These are phyloP conservation scores for Pseudocercospora fuligena DNA, from an alignment of 2,329 filamentous ascomycete species.

Conservation along the genomic window DNA sequence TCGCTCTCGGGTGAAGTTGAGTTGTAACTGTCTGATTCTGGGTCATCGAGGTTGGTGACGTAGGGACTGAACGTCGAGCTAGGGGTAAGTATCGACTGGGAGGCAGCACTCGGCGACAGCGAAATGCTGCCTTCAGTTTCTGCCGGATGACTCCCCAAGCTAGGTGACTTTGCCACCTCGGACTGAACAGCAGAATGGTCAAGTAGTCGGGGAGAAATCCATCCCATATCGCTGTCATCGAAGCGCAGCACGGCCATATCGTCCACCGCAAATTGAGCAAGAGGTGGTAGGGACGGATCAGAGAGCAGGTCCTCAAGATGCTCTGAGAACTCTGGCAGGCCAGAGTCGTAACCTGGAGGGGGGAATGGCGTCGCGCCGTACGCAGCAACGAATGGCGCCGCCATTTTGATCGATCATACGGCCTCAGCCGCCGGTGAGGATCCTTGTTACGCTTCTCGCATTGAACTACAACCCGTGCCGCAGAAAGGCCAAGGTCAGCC, in stretches of 20 bases:
- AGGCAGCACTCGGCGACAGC: conserved; percentile 31
- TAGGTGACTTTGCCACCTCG: conserved; percentile 23
- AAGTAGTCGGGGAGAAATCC: neutral
- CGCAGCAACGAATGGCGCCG: neutral
- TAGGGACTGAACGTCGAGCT: conserved; percentile 28
- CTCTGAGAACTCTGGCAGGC: conserved; percentile 9
- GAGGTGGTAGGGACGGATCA: neutral
- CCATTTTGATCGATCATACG: neutral
- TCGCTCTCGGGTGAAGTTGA: conserved; percentile 29
- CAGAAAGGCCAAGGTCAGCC: neutral
- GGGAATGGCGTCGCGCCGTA: neutral
- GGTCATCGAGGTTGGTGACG: conserved; percentile 22
- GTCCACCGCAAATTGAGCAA: neutral
- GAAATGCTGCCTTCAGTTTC: conserved; percentile 16
- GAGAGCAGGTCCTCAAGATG: neutral
- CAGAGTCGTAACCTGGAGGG: conserved; percentile 17
- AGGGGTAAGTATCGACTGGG: conserved; percentile 31
- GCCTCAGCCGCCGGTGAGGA: conserved; percentile 11
- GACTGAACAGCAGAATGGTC: conserved; percentile 11
- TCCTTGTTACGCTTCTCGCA: neutral
- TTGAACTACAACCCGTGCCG: neutral
- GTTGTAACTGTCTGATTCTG: conserved; percentile 23
- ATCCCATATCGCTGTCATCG: conserved; percentile 6
- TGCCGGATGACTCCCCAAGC: conserved; percentile 16
- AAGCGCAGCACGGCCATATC: conserved; percentile 13